phyloP scores from a whole-genome alignment of 345 rosid species.

The Eucalyptus pauciflora region DNA sequence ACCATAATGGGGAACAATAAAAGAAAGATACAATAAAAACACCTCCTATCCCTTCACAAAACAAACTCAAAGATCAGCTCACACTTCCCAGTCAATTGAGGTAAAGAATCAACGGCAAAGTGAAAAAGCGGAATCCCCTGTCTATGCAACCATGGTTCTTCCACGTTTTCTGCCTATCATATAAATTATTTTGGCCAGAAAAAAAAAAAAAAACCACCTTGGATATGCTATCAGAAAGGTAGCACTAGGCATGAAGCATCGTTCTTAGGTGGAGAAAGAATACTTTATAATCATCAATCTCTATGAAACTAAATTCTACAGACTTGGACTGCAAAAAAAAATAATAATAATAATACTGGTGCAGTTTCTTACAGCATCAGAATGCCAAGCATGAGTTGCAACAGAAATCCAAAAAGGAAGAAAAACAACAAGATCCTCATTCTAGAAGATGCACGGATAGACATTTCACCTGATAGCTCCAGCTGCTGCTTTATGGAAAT shows the following conservation, averaged over 20 bases:
- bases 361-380: background rate
- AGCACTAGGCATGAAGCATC: background rate
- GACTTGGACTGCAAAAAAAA: background rate
- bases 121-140: background rate
- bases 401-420: background rate
- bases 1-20: background rate
- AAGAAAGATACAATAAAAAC: background rate
- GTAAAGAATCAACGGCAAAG: background rate
- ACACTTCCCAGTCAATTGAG: background rate
- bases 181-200: background rate
- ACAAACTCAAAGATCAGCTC: background rate
- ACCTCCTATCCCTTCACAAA: background rate
- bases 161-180: background rate
- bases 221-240: background rate
- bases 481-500: constrained; percentile 93
- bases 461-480: constrained; percentile 77
- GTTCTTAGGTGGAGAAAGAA: background rate
- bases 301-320: background rate
- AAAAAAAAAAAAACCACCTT: background rate
- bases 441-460: background rate
- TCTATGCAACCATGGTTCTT: background rate
- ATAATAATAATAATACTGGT: background rate
- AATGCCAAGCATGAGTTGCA: background rate
- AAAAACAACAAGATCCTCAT: background rate
- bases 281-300: background rate